Evolutionary conservation across 2,329 filamentous ascomycete genomes (phyloP), one percentile per base, ranked within the genome.

Genomic region (Fusarium falciforme): DNA sequence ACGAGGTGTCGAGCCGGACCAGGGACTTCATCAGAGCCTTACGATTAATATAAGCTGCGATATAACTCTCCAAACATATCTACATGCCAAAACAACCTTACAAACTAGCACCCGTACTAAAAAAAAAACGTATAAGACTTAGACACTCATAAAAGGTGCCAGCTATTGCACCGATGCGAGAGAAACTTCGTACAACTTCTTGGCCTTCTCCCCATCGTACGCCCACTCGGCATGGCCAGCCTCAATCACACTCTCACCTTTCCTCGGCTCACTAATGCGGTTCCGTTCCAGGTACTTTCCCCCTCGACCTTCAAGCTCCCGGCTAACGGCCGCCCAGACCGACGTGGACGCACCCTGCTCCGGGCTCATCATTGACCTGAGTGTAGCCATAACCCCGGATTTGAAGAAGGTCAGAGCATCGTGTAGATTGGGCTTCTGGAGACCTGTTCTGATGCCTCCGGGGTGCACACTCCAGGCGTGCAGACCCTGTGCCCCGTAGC

Each of bases 391-490:
- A 11, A 58, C 16, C 10, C 55, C 55, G 2, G 16, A 38, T 22
- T 58, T 58, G 16, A 58, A 11, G 7, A 58, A 58, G 12, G 9
- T 58, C 16, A 58, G 14, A 11, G 33, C 55, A 29, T 58, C 55
- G 5, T 58, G 22, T 2, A 58, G 5, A 7, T 12, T 58, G 6
- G 55, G 55, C 16, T 38, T 58, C 40, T 65, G 38, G 14, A 71
- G 61, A 3, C 72, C 66, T 2, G 75, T 77, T 17, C 58, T 22
- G 72, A 89, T 87, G 5, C 82, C 80, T 10, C 88, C 87, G 0
- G 88, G 88, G 64, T 88, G 85, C 7, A 79, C 64, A n/a, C 73
- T 77, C 59, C 70, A 73, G 0, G 82, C 86, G 61, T 87, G 86
- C 0, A 90, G 70, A 11, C 85, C 84, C 5, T 79, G 74, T 1